Evolutionary conservation across 2,329 filamentous ascomycete genomes (phyloP), one percentile per base, ranked within the genome.

Genomic region (Epichloe festucae): DNA sequence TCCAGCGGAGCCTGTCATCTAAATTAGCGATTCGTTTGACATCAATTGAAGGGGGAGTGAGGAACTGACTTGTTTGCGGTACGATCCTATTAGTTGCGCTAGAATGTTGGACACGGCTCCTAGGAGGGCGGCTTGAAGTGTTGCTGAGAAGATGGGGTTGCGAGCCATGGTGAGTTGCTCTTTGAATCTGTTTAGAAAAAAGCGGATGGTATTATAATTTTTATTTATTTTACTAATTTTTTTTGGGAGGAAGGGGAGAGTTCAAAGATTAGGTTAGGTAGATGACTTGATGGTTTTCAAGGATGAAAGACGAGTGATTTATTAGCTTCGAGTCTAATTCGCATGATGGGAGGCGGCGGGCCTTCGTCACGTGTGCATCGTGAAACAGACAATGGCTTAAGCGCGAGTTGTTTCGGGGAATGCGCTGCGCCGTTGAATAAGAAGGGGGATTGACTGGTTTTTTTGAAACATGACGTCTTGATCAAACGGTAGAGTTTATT

Each of bases 51-150:
- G 31, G 27, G n/a, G 19, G 36, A 0, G 7, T 2, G 39, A n/a
- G 21, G n/a, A 5, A 48, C 71, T 54, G 72, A 85, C 85, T 59
- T 77, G 70, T 41, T 69, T 67, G 59, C 75, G 76, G 59, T 84
- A 82, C 7, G 82, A 77, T 7, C 75, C 75, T 54, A 93, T 77
- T 52, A 73, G 69, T 67, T 93, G 88, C 10, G 86, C 87, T 46
- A 91, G 67, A 27, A 89, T 63, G 62, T 88, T 89, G 54, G 86
- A 87, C 15, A 82, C 70, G 48, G 78, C 78, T 55, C 77, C 79
- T 38, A 91, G 73, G 35, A 80, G 62, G 21, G 79, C 78, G 19
- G 82, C 78, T 68, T 90, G 85, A 48, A 84, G 59, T 5, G 81
- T 85, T 35, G 79, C 78, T 49, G 67, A 72, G 27, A 81, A 63